Base-by-base conservation (phyloP, 306 rosid species). In the Lupinus albus region DNA sequence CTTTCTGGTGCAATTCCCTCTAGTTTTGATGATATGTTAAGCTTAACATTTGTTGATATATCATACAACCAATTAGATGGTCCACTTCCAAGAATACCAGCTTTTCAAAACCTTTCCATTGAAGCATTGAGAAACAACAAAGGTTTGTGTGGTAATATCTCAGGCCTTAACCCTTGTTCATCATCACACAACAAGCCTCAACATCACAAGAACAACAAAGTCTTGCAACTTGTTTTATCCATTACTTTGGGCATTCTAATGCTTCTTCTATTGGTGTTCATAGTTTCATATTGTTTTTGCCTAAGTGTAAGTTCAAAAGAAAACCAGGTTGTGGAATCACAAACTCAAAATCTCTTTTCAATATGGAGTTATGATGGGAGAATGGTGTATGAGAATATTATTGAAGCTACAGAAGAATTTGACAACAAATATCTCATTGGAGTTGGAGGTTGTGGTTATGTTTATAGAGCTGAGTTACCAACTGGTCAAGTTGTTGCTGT, bases 1-100 rank as follows among this genome's bases (percentile, higher is more conserved):
- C 76, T 82, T 32, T 65, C 52, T 35, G 76, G 81, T 46, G 62
- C 51, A 0, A 66, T 82, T 30, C 81, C 81, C 4, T 39, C 70
- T 0, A 14, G 36, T 12, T 75, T 82, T 9, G 18, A 9, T 10
- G 41, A 39, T 8, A 56, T 81, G 80, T 56, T 54, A 51, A 52
- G 72, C 61, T 78, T 81, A 74, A 63, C 71, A 20, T 13, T 10
- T n/a, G 35, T 81, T 46, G 77, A 73, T 36, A 63, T 72, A 13
- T 81, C 82, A 11, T 33, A 33, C 36, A 66, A 66, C 46, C 71
- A 66, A 15, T 17, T 66, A 17, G 71, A 66, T 25, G 60, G 71
- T 0, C 7, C 59, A 11, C 60, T 66, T 66, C 71, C 71, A 7
- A 51, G 38, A 2, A 12, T 6, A 2, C 2, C 30, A 0, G 72